Percentiles rank a stretch among this genome's conserved stretches.
Conservation (phyloP, 2,329 filamentous ascomycete species). For the Diaporthe destruens region DNA sequence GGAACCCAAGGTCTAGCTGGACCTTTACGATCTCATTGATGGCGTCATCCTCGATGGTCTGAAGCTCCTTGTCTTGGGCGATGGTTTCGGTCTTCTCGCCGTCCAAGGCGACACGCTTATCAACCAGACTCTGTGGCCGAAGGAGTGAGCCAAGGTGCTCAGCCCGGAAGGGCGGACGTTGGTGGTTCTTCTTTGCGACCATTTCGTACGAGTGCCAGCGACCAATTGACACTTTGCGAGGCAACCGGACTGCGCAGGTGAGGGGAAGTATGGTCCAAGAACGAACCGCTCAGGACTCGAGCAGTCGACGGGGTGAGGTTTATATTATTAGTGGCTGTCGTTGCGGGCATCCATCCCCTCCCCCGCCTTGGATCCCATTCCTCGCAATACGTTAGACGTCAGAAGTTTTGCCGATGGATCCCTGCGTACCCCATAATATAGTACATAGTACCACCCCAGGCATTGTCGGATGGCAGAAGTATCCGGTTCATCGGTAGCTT, state of each 20-base stretch:
- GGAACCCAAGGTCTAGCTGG: conserved; percentile 69
- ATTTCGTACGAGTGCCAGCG: background rate
- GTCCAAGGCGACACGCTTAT: conserved; percentile 53
- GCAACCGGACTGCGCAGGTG: background rate
- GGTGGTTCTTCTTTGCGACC: conserved; percentile 42
- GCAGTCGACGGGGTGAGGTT: background rate
- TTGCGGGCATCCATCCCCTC: background rate
- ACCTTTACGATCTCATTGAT: conserved; percentile 70
- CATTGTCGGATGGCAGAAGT: conserved; percentile 19
- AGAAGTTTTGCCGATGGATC: conserved; percentile 17
- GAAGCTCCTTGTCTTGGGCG: conserved; percentile 59
- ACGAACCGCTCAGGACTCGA: background rate
- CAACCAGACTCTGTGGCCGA: conserved; percentile 74
- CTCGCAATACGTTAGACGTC: background rate
- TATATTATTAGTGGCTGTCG: conserved; percentile 9
- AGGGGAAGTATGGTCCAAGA: no score
- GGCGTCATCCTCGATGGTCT: conserved; percentile 66
- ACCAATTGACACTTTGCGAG: background rate
- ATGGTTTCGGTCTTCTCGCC: conserved; percentile 54
- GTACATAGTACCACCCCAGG: conserved; percentile 3
- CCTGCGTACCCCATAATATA: conserved; percentile 9
- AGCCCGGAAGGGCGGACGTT: conserved; percentile 73
- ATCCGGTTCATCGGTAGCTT: background rate
- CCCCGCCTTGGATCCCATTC: conserved; percentile 15
- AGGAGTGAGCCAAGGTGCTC: conserved; percentile 82